Base-by-base conservation (phyloP, 2,329 filamentous ascomycete species). In the Alternaria ventricosa region DNA sequence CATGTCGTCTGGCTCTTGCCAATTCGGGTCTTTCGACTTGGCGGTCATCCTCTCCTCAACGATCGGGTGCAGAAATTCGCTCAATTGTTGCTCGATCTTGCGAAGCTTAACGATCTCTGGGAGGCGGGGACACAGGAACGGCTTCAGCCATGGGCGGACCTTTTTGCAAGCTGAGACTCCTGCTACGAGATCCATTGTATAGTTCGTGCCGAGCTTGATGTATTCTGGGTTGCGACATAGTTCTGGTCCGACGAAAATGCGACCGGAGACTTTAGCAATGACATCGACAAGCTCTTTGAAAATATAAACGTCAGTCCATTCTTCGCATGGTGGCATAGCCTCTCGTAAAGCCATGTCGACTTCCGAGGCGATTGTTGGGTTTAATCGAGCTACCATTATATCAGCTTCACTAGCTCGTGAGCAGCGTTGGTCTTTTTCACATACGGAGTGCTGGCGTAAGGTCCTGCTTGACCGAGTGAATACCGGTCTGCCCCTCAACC, bases 1-100 rank as follows among this genome's bases (percentile, higher is more conserved):
- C 71, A 81, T 70, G 54, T 82, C 80, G 43, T 80, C 73, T 5
- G 76, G 77, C 43, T 72, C 74, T 56, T 78, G 61, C 63, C 74
- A 79, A 15, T 74, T 68, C 0, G 71, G 71, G 28, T 78, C 68
- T 6, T 71, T 69, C 25, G 70, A 68, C 33, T 67, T 66, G 11
- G 71, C 73, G 6, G 71, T 58, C 3, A 61, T 54, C n/a, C 77
- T 67, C 12, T 70, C 68, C 18, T 66, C 25, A 5, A 79, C 57
- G n/a, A 80, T 67, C 1, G 77, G 78, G 4, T 57, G 25, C 8
- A 80, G 55, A 18, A 71, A 62, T 0, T 64, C 54, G 12, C 55
- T 46, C 2, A 70, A 64, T 27, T 55, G 44, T 33, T 65, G 47
- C 47, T 74, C 71, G 20, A 70, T 49, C 15, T 72, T 47, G 8